phyloP scores from a whole-genome alignment of 116 monocot species.

The Trichopus zeylanicus region DNA sequence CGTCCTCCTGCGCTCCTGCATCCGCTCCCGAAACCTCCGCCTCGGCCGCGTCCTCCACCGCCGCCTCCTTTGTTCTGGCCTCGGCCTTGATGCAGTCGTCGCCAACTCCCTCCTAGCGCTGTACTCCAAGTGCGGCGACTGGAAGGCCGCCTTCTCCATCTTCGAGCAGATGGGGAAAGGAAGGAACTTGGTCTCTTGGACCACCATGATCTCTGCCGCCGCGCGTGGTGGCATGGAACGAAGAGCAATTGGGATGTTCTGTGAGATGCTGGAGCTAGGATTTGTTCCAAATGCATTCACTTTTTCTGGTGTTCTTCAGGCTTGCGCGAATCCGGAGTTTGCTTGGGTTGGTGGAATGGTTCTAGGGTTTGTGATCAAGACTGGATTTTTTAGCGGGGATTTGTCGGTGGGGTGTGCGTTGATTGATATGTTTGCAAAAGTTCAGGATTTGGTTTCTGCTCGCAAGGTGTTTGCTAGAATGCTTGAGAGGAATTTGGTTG shows the following conservation, averaged over 20 bases:
- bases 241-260: conserved; percentile 33
- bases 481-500: conserved; percentile 42
- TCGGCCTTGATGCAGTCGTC: conserved; percentile 31
- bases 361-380: conserved; percentile 51
- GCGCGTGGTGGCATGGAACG: conserved; percentile 16
- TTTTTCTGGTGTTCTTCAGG: conserved; percentile 43
- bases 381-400: conserved; percentile 29
- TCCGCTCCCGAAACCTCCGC: conserved; percentile 41
- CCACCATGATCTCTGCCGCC: conserved; percentile 42
- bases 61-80: conserved; percentile 33
- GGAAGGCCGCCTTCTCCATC: conserved; percentile 26
- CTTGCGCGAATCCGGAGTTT: conserved; percentile 23
- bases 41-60: conserved; percentile 43
- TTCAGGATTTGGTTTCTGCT: conserved; percentile 35
- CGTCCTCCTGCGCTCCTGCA: conserved; percentile 61
- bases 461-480: conserved; percentile 60
- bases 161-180: conserved; percentile 48
- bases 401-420: conserved; percentile 50
- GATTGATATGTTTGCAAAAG: conserved; percentile 73
- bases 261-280: conserved; percentile 43
- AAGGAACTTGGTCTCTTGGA: conserved; percentile 71
- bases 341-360: conserved; percentile 19
- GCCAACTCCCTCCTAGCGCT: conserved; percentile 70
- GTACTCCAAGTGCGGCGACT: conserved; percentile 76
- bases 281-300: conserved; percentile 66